These are phyloP conservation scores for Selaginella tamariscina DNA, from an alignment of 75 land plant genomes.

Conservation along the genomic window DNA sequence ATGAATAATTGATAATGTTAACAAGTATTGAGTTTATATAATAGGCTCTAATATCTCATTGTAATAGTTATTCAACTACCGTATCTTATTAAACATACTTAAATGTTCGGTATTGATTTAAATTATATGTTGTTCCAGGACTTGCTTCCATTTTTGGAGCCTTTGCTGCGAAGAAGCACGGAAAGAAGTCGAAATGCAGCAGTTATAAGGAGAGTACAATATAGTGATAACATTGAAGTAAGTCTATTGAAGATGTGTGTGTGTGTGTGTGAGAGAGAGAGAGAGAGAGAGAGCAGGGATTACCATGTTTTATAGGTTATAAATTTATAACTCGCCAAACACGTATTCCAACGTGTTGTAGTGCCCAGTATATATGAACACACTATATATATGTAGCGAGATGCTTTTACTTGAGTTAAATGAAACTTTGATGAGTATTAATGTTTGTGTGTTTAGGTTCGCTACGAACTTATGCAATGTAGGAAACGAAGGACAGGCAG, in stretches of 20 bases:
- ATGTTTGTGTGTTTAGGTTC: slow-evolving; percentile 39
- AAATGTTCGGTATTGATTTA: neutral
- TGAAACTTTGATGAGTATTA: neutral
- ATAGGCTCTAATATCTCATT: neutral
- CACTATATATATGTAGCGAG: neutral
- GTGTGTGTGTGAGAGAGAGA: neutral
- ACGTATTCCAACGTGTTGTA: neutral
- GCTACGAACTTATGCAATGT: slow-evolving; percentile 59
- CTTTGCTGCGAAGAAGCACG: slow-evolving; percentile 68
- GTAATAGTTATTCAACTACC: neutral
- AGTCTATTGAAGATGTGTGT: neutral
- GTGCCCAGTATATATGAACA: neutral
- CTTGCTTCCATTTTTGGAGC: slow-evolving; percentile 77
- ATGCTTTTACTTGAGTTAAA: neutral
- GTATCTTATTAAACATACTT: neutral
- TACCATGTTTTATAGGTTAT: neutral
- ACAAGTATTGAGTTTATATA: neutral
- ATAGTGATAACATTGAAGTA: slow-evolving; percentile 83
- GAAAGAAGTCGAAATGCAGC: slow-evolving; percentile 66
- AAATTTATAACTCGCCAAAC: neutral
- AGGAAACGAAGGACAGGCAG: slow-evolving; percentile 50
- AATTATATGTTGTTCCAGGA: slow-evolving; percentile 35
- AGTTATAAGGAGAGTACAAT: slow-evolving; percentile 64
- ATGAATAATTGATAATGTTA: neutral
- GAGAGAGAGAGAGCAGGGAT: neutral